phyloP scores from a whole-genome alignment of 2,329 filamentous ascomycete genomes.

The Aotearoamyces nothofagi region DNA sequence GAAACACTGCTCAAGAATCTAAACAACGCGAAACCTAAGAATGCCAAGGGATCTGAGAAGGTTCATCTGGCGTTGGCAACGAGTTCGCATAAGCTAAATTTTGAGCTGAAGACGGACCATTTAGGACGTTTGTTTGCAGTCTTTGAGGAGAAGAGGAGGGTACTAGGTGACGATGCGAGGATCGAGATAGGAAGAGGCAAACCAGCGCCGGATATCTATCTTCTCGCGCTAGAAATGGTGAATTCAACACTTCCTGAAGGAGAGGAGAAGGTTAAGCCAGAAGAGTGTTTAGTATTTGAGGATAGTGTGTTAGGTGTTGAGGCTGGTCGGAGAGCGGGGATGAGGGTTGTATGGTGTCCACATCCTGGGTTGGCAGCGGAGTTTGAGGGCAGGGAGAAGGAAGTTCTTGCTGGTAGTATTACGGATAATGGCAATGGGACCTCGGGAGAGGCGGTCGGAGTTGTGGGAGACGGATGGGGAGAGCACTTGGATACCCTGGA shows the following conservation, averaged over 20 bases:
- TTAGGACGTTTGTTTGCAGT: conserved; percentile 41
- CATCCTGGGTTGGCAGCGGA: conserved; percentile 65
- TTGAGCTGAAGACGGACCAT: conserved; percentile 26
- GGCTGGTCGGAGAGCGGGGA: conserved; percentile 76
- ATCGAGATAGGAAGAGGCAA: conserved; percentile 75
- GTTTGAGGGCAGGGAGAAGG: conserved; percentile 59
- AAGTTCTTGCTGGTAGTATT: conserved; percentile 66
- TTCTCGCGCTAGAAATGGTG: conserved; percentile 71
- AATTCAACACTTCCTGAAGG: conserved; percentile 55
- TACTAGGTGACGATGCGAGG: conserved; percentile 74
- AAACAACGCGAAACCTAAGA: conserved; percentile 10
- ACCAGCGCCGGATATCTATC: conserved; percentile 86
- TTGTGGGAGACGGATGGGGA: conserved; percentile 41
- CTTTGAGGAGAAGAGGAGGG: conserved; percentile 55
- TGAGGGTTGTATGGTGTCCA: conserved; percentile 89
- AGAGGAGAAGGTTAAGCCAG: conserved; percentile 52
- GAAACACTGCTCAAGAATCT: conserved; percentile 49
- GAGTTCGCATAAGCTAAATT: conserved; percentile 39
- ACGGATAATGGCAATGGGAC: background rate
- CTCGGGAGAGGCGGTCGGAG: conserved; percentile 19
- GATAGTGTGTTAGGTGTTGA: conserved; percentile 91
- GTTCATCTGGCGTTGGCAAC: conserved; percentile 69
- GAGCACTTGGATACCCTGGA: conserved; percentile 35
- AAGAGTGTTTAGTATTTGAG: conserved; percentile 92
- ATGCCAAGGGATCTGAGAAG: conserved; percentile 25